Evolutionary conservation across 352 stramenopile species (phyloP), one percentile per base, ranked within the genome.

Genomic region (Globisporangium recalcitrans): DNA sequence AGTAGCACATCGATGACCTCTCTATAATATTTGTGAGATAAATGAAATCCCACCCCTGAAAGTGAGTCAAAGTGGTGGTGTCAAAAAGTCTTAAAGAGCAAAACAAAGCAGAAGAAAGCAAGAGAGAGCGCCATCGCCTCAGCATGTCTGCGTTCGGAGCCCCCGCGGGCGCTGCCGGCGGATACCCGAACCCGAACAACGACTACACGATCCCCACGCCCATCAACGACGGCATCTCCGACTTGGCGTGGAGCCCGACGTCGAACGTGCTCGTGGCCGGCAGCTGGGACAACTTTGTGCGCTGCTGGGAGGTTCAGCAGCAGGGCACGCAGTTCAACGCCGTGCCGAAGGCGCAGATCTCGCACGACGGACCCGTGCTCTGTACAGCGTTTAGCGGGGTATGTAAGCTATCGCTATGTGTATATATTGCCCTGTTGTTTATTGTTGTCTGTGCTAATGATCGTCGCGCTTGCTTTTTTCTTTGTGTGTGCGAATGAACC

Each of bases 351-450:
- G 87, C 87, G 24, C 77, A 90, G 67, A 97, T 91, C 78, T 87
- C 77, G 51, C 85, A 97, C 74, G 84, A 96, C n/a, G 85, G 77
- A 1, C 92, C 95, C 0, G 94, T 98, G 27, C 80, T 99, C 2
- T 93, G 92, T 67, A 96, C 88, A 38, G 87, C 84, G 34, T 98
- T 98, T 58, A 97, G 87, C 10, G 72, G 80, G 44, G 84, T 93
- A 58, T 63, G 81, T 40, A 4, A 14, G 19, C 5, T 56, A 21
- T 26, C 10, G 9, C 34, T 55, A 29, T 51, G 40, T 14, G 26
- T 60, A 13, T 16, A 16, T 22, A 29, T 16, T 48, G 34, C 27
- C 2, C 19, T 26, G 32, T 21, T 40, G 1, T 9, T 34, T 36
- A 8, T 21, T 44, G 38, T 44, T 44, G 14, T n/a, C 11, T 46